Evolutionary conservation across 441 rosid species (phyloP), one percentile per base, ranked within the genome.

Genomic region (Pelargonium australe): DNA sequence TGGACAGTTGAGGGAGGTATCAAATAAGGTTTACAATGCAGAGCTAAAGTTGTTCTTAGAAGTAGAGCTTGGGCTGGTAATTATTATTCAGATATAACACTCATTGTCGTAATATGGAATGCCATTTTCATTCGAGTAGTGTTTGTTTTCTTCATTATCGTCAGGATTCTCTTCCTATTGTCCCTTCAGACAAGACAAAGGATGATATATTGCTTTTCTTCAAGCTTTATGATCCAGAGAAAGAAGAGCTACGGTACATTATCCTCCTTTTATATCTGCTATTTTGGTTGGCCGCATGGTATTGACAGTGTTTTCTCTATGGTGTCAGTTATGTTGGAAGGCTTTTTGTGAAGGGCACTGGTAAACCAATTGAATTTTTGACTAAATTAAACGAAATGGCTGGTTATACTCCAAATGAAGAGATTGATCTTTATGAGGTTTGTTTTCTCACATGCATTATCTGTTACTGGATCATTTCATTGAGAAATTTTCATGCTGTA

Each of bases 21-120:
- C 82, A 67, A 79, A 74, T 77, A 81, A 83, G 75, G 82, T 66
- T 63, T 80, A 75, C 74, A 84, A 76, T 79, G 89, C 89, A 58
- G 94, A 88, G 74, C 80, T 88, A 67, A 88, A 88, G 78, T 78
- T 88, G 76, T 88, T 88, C 70, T 70, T 88, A 79, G 91, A 88
- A 80, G 77, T 84, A 66, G 87, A 86, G 75, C 79, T 77, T 66
- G 85, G 84, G 47, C 79, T 47, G 92, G 90, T 87, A 79, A 71
- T 69, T 53, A 40, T 62, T 53, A 64, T 69, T 71, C 68, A 67
- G 4, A 31, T 43, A 55, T 17, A 63, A 37, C 51, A 49, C 58
- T 23, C 53, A 57, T 58, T 2, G 55, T 23, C 43, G 44, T 68
- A 20, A 17, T 17, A 25, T 64, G 61, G 2, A 19, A 45, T 13